Evolutionary conservation across 1,284 basidiomycete genomes (phyloP).

Genomic region (Ganoderma lucidum): DNA sequence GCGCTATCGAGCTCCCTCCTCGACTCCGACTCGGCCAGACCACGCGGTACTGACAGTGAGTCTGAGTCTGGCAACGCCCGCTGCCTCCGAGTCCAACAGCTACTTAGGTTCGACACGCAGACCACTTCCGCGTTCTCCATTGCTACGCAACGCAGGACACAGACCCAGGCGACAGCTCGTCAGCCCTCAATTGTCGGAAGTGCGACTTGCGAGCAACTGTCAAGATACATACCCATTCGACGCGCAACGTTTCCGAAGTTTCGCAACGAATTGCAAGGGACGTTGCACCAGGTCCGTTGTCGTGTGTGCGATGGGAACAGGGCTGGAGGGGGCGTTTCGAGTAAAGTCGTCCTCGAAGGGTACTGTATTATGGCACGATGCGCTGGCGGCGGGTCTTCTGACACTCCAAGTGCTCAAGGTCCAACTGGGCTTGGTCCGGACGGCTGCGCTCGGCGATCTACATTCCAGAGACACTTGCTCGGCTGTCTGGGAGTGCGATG

Average conservation of each 20-base stretch:
- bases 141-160: neutral
- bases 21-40: neutral
- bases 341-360: neutral
- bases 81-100: neutral
- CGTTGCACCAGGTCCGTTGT: neutral
- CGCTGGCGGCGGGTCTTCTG: neutral
- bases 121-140: neutral
- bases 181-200: neutral
- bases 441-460: constrained; percentile 5
- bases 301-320: neutral
- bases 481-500: neutral
- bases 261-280: neutral
- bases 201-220: neutral
- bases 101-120: neutral
- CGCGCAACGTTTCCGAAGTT: neutral
- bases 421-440: neutral
- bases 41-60: too few relatives aligned
- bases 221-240: neutral
- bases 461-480: neutral
- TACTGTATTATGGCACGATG: neutral
- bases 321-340: neutral
- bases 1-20: constrained; percentile 17
- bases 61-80: neutral
- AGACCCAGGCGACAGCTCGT: neutral
- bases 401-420: neutral